Evolutionary conservation across 2,329 filamentous ascomycete genomes (phyloP).

Genomic region (Rasamsonia emersonii): DNA sequence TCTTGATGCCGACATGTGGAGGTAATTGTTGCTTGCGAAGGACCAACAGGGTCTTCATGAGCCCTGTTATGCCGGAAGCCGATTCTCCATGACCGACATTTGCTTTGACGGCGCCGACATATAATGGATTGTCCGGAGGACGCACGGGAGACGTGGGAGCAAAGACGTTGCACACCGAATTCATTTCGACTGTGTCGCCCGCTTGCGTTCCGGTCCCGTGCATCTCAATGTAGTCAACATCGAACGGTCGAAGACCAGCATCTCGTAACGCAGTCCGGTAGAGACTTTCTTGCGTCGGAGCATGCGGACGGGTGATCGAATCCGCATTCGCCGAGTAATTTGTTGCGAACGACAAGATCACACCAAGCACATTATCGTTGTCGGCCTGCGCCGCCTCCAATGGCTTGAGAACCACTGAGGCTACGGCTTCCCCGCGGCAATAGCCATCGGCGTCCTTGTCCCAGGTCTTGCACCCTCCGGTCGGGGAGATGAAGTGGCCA

Average conservation of each 20-base stretch:
- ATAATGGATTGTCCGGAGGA: conserved; percentile 33
- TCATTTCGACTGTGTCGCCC: conserved; percentile 44
- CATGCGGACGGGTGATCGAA: conserved; percentile 26
- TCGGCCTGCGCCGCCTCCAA: conserved; percentile 40
- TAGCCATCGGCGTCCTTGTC: conserved; percentile 42
- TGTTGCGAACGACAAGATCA: conserved; percentile 29
- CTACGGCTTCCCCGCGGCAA: conserved; percentile 41
- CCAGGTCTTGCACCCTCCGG: conserved; percentile 39
- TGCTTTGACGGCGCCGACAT: conserved; percentile 51
- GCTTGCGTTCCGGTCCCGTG: conserved; percentile 75
- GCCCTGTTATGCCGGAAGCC: conserved; percentile 47
- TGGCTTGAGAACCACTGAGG: conserved; percentile 38
- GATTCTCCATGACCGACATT: conserved; percentile 43
- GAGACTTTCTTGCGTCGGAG: conserved; percentile 18
- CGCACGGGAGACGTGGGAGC: conserved; percentile 28
- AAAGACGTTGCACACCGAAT: conserved; percentile 33
- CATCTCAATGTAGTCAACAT: conserved; percentile 73
- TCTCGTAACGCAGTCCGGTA: conserved; percentile 16
- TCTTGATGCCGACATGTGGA: conserved; percentile 39
- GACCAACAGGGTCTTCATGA: conserved; percentile 56
- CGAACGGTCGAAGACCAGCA: conserved; percentile 34
- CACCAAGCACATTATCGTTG: conserved; percentile 28
- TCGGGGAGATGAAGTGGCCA: conserved; percentile 5
- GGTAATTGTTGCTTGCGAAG: conserved; percentile 52
- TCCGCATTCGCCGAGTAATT: conserved; percentile 35